These are phyloP conservation scores for Scheffersomyces stipitis DNA, from an alignment of 805 yeast species.

Conservation along the genomic window DNA sequence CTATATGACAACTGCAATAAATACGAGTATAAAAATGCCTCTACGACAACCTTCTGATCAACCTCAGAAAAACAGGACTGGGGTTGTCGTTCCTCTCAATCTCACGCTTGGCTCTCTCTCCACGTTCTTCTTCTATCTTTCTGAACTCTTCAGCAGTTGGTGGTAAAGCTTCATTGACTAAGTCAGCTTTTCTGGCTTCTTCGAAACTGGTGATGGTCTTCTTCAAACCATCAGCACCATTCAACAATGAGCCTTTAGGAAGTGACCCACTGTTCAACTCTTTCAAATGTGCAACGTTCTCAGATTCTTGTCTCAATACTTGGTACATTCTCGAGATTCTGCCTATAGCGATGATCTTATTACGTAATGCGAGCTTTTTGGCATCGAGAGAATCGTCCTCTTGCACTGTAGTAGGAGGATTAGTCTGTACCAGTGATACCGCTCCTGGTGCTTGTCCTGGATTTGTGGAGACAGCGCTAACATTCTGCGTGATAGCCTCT, in stretches of 20 bases:
- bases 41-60: slow-evolving; percentile 36
- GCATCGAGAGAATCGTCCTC: slow-evolving; percentile 29
- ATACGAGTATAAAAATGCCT: too few relatives aligned
- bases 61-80: slow-evolving; percentile 39
- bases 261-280: slow-evolving; percentile 68
- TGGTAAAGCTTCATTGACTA: slow-evolving; percentile 84
- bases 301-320: slow-evolving; percentile 84
- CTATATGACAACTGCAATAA: too few relatives aligned
- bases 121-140: slow-evolving; percentile 46
- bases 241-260: slow-evolving; percentile 82
- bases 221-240: slow-evolving; percentile 79
- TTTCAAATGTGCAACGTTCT: slow-evolving; percentile 78
- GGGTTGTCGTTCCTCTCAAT: slow-evolving; percentile 26
- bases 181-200: slow-evolving; percentile 79
- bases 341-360: slow-evolving; percentile 94
- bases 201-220: slow-evolving; percentile 70
- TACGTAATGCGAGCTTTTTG: slow-evolving; percentile 58
- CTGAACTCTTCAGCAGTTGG: slow-evolving; percentile 65
- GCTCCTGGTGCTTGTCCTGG: slow-evolving; percentile 16
- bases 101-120: slow-evolving; percentile 39
- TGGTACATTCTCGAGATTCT: slow-evolving; percentile 90
- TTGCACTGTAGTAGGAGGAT: slow-evolving; percentile 4
- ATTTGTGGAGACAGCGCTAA: slow-evolving; percentile 23
- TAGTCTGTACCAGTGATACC: slow-evolving; percentile 5
- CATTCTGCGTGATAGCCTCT: slow-evolving; percentile 14